Evolutionary conservation across 2,329 filamentous ascomycete species (phyloP).

Genomic region (Myriosclerotinia curreyana): DNA sequence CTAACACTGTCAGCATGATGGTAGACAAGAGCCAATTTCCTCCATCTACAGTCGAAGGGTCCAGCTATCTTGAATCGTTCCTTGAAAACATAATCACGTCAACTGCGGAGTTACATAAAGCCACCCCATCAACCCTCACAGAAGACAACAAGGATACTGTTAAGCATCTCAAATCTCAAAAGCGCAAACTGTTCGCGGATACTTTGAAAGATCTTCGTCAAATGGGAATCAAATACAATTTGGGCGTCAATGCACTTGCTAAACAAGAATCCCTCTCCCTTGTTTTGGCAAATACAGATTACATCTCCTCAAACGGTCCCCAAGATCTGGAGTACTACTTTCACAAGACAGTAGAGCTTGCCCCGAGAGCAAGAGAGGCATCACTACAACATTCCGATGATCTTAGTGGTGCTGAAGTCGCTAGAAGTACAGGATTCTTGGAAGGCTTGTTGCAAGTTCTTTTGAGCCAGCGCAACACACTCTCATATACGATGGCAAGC

Average conservation of each 20-base stretch:
- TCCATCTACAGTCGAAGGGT: conserved; percentile 52
- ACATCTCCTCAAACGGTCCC: conserved; percentile 37
- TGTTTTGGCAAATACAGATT: conserved; percentile 60
- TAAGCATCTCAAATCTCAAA: conserved; percentile 86
- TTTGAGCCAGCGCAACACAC: conserved; percentile 54
- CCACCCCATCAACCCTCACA: conserved; percentile 75
- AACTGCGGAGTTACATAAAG: conserved; percentile 72
- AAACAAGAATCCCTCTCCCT: conserved; percentile 69
- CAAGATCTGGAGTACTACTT: conserved; percentile 62
- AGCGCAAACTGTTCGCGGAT: conserved; percentile 86
- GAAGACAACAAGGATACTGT: conserved; percentile 82
- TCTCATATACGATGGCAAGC: conserved; percentile 27
- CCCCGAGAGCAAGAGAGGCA: conserved; percentile 63
- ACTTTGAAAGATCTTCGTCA: conserved; percentile 76
- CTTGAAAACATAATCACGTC: conserved; percentile 64
- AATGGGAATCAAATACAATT: conserved; percentile 87
- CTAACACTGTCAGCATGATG: conserved; percentile 73
- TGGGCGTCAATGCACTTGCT: conserved; percentile 68
- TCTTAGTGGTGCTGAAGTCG: conserved; percentile 74
- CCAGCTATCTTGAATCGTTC: conserved; percentile 63
- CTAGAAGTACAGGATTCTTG: conserved; percentile 76
- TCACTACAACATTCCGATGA: conserved; percentile 78
- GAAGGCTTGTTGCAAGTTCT: conserved; percentile 76
- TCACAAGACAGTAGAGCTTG: conserved; percentile 73
- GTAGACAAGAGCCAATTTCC: conserved; percentile 55